Evolutionary conservation across 2,329 filamentous ascomycete genomes (phyloP).

Genomic region (Didymella arachidicola): DNA sequence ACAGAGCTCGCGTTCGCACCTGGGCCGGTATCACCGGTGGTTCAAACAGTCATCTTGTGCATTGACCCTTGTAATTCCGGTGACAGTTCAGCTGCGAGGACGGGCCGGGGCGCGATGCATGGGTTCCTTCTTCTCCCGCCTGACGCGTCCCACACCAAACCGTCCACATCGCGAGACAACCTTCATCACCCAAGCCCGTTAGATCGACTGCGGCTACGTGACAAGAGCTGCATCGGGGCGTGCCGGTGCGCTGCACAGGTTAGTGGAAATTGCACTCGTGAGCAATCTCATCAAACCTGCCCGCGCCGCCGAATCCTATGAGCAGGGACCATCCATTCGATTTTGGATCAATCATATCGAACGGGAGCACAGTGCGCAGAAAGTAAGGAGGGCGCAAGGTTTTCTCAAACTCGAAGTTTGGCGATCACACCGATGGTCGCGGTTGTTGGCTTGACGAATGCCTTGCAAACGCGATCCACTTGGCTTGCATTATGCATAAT

Average conservation of each 20-base stretch:
- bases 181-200: slow-evolving; percentile 24
- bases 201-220: slow-evolving; percentile 28
- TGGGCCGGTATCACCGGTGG: neutral
- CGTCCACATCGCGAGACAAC: slow-evolving; percentile 12
- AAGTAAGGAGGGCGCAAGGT: neutral
- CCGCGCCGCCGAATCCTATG: slow-evolving; percentile 8
- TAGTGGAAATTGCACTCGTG: slow-evolving; percentile 12
- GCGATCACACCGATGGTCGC: slow-evolving; percentile 10
- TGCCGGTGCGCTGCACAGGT: slow-evolving; percentile 27
- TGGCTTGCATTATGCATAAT: slow-evolving; percentile 30
- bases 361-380: neutral
- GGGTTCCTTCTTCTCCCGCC: slow-evolving; percentile 37
- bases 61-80: slow-evolving; percentile 37
- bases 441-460: slow-evolving; percentile 12
- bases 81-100: slow-evolving; percentile 42
- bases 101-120: slow-evolving; percentile 47
- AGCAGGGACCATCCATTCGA: slow-evolving; percentile 6
- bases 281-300: slow-evolving; percentile 11
- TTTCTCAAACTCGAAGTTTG: neutral
- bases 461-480: slow-evolving; percentile 1
- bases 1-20: neutral
- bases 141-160: slow-evolving; percentile 33
- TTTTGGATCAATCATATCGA: neutral
- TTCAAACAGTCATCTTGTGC: slow-evolving; percentile 22
- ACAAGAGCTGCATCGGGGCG: slow-evolving; percentile 30